A percentile compares a stretch with the other conserved stretches of the same genome.
Conservation (phyloP, 1,284 basidiomycete genomes). For the Volvariella surrecta region DNA sequence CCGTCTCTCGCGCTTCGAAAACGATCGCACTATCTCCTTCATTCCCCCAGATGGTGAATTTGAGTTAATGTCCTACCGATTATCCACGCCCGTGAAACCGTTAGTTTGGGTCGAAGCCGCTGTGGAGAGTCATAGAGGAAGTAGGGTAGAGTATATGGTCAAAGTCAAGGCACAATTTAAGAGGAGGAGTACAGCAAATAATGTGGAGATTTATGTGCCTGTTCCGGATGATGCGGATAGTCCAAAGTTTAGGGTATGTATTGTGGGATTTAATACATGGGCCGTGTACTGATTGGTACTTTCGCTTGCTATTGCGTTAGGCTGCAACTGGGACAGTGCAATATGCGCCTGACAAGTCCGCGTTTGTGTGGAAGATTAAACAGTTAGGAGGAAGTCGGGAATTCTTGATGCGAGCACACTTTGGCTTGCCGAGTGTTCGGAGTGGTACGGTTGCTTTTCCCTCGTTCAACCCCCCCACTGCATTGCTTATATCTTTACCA, state of each 20-base stretch:
- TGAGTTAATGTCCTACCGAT: conserved; percentile 95
- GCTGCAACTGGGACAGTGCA: conserved; percentile 88
- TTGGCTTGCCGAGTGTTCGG: conserved; percentile 86
- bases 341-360: conserved; percentile 93
- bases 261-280: background rate
- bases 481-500: conserved; percentile 3
- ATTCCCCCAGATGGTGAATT: conserved; percentile 99
- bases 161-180: conserved; percentile 99
- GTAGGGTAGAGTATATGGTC: conserved; percentile 95
- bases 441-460: conserved; percentile 46
- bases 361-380: conserved; percentile 98
- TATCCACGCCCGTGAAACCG: conserved; percentile 95
- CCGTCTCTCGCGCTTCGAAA: conserved; percentile 97
- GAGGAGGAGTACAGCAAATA: conserved; percentile 92
- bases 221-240: conserved; percentile 98
- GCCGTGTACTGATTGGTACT: background rate
- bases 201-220: conserved; percentile 96
- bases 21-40: conserved; percentile 98
- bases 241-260: conserved; percentile 86
- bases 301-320: conserved; percentile 26
- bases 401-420: conserved; percentile 94
- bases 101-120: conserved; percentile 97
- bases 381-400: conserved; percentile 89
- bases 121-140: conserved; percentile 91
- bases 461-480: conserved; percentile 3